Evolutionary conservation across 192 early-diverging fungal species (phyloP), one percentile per base, ranked within the genome.

Genomic region (Umbelopsis isabellina): DNA sequence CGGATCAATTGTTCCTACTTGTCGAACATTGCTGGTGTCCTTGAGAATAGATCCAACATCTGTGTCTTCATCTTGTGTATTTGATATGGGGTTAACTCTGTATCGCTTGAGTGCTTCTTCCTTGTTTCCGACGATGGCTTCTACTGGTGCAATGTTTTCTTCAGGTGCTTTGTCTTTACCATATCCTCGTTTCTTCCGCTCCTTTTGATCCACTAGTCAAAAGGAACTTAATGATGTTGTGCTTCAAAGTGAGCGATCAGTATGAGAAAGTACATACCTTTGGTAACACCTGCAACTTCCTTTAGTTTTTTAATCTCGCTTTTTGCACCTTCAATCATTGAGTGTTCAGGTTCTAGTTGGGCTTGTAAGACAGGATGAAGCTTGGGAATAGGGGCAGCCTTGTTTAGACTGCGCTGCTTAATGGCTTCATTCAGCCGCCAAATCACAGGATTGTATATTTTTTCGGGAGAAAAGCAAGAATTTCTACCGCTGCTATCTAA

Each of bases 401-500:
- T 85, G 67, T 90, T 76, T 16, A 91, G 49, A 0, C 89, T 89
- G n/a, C 89, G 80, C 49, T 82, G 72, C 6, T 82, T 79, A 55
- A 90, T 82, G 58, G 85, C 76, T 65, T 89, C 81, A 50, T 80
- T 86, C 0, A 90, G 72, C 20, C 87, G 69, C 79, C 85, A 85
- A 12, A 82, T 71, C 7, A 72, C 69, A 9, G 91, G 91, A 64
- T 93, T 93, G 69, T 83, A 91, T 5, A 84, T 79, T 33, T 81
- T 68, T 58, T 83, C 82, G 0, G 87, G 78, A 35, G 55, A 61
- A 30, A 61, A 61, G 33, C 33, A 35, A 0, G 55, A 18, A 2
- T 30, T 61, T 30, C 30, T 61, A 21, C 83, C 75, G 12, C 22
- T 45, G 5, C 58, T 49, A 23, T 78, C 80, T 16, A 71, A 73